Base-by-base conservation (phyloP, 1,284 basidiomycete genomes). In the Mycena citricolor region DNA sequence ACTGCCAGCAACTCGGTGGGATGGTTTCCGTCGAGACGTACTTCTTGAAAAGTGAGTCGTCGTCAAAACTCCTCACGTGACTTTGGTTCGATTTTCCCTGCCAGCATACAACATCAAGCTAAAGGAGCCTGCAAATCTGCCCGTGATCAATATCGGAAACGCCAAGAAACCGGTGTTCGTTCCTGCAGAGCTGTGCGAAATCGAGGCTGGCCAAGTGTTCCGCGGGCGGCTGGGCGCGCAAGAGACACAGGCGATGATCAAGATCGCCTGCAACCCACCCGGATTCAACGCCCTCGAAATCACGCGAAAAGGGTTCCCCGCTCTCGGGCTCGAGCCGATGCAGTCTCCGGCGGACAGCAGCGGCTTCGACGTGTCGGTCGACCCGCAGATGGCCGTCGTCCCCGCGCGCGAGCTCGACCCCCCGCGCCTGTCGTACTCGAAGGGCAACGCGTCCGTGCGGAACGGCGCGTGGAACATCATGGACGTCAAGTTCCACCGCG, bases 381-480 rank as follows among this genome's bases (percentile, higher is more conserved):
- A 70, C 28, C 49, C 54, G 2, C 58, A 82, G 32, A 84, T 89
- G 82, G 61, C 76, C 1, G 68, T 73, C 4, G 62, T 86, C 4
- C 83, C 83, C 2, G 79, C 64, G 2, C 75, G 87, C 14, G 71
- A 84, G 42, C 73, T 90, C 2, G 67, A 65, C 0, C 62, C 82
- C 0, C 87, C 87, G 0, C 51, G 54, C 1, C 55, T 89, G 26
- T 65, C 68, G 2, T 88, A 89, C 57, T 65, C 61, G 35, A 60
- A 48, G 5, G 78, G 79, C 1, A 61, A 54, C 7, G 60, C 67
- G 1, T 69, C 62, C 6, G 68, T 77, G 11, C 24, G 37, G 24
- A 74, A 82, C 29, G 86, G 80, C 0, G 73, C 74, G 20, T 90
- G 87, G 87, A 88, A 88, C 51, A 79, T 87, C 39, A 57, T 82